Evolutionary conservation across 176 grass and related monocot genomes (phyloP), one percentile per base, ranked within the genome.

Genomic region (Musa troglodytarum): DNA sequence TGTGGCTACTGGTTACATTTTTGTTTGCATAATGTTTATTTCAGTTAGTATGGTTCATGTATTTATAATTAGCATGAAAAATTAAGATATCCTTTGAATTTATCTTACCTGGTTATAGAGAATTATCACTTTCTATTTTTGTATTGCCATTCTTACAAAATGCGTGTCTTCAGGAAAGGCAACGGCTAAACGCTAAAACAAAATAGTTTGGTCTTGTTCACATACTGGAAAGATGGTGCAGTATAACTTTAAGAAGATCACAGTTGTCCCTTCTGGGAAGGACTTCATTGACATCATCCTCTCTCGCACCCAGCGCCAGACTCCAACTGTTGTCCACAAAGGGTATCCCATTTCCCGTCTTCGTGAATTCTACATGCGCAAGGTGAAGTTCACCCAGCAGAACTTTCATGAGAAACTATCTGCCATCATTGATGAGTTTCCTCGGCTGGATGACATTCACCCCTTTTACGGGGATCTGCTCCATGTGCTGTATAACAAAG

Each of bases 241-340:
- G 11, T 92, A 85, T 52, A 92, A 92, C 81, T 92, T 92, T 74
- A 92, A 92, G 79, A 87, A 82, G 24, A 92, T 87, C 34, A 87
- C 84, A 28, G 82, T 92, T 77, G 90, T 92, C 54, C 87, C 90
- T 68, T 85, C 87, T 56, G 84, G 82, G 81, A 89, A 92, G 90
- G 87, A 89, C 53, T 89, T 92, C 74, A 83, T 92, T 43, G 87
- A 92, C 73, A 92, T 92, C 49, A 89, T 92, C 81, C 76, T 92
- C 29, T 92, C 90, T 16, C 87, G 90, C 51, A 92, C 90, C 34
- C 90, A 92, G 49, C 74, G 90, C 12, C 90, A 92, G 77, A 92
- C 90, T 14, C 90, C 90, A 52, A 89, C 90, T 56, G 90, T 92
- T 54, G 90, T 92, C 73, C 90, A 92, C 79, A 92, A 92, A 54